A percentile compares a stretch with the other conserved stretches of the same genome.
phyloP scores from a whole-genome alignment of 352 stramenopile genomes.

The Blastocystis sp. region DNA sequence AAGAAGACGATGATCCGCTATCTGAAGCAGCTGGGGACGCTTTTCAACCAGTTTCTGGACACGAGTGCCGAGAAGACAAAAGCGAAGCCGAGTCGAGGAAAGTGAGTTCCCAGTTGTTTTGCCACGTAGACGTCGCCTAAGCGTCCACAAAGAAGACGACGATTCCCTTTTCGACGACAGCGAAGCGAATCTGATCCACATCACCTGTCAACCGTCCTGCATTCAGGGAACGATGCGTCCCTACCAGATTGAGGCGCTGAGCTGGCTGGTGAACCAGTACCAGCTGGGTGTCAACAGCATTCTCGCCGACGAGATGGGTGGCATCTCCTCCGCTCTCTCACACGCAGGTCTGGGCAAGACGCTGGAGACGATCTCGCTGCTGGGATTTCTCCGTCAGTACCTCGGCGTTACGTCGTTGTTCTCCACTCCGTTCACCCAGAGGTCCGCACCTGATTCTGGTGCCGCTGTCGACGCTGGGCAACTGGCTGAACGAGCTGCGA shows the following conservation, averaged over 20 bases:
- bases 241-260: constrained; percentile 94
- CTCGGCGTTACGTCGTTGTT: constrained; percentile 62
- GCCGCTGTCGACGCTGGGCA: constrained; percentile 89
- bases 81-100: not conserved
- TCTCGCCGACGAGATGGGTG: constrained; percentile 80
- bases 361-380: constrained; percentile 74
- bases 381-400: constrained; percentile 73
- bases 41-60: not conserved
- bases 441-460: constrained; percentile 94
- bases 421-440: constrained; percentile 62
- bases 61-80: not conserved
- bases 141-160: not conserved
- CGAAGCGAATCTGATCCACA: constrained; percentile 66
- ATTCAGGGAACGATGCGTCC: constrained; percentile 79
- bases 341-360: constrained; percentile 84
- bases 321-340: not conserved
- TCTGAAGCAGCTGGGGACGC: not conserved
- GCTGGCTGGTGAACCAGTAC: constrained; percentile 90
- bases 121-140: not conserved
- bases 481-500: constrained; percentile 93
- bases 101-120: not conserved
- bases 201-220: constrained; percentile 71
- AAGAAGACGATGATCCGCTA: not conserved
- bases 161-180: not conserved
- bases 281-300: constrained; percentile 96